phyloP scores from a whole-genome alignment of 177 flowering plant genomes.

The Vitis hybrid region DNA sequence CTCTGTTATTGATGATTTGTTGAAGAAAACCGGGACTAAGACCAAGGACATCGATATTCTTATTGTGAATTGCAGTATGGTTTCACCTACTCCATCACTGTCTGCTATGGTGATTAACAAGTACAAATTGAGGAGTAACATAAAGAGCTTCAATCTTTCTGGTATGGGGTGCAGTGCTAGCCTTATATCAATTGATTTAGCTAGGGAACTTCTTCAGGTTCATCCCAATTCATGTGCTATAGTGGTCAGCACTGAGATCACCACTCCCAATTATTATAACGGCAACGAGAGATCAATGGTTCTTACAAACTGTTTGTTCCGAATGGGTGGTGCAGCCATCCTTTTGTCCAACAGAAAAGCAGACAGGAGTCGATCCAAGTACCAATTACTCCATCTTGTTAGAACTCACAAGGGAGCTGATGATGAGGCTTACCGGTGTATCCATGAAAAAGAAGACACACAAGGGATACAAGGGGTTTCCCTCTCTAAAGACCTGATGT shows the following conservation, averaged over 20 bases:
- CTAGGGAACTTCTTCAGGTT: conserved; percentile 5
- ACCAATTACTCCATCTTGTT: conserved; percentile 1
- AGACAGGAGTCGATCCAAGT: conserved; percentile 15
- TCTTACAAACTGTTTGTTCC: conserved; percentile 17
- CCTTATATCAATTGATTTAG: too few species aligned
- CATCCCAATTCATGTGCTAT: conserved; percentile 15
- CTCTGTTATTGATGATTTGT: background rate
- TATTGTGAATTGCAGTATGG: conserved; percentile 11
- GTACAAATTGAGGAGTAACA: too few species aligned
- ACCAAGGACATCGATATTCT: conserved; percentile 11
- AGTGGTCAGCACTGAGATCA: conserved; percentile 6
- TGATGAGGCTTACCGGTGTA: conserved; percentile 13
- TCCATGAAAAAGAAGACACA: conserved; percentile 10
- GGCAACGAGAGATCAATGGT: conserved; percentile 22
- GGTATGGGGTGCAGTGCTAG: too few species aligned
- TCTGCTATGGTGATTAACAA: conserved; percentile 7
- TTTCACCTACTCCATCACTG: conserved; percentile 14
- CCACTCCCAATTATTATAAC: background rate
- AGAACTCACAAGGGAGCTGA: conserved; percentile 11
- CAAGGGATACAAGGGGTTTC: conserved; percentile 13
- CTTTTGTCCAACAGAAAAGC: conserved; percentile 17
- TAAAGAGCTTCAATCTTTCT: too few species aligned
- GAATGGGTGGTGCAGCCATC: conserved; percentile 22
- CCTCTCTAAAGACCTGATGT: conserved; percentile 14
- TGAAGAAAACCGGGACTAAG: conserved; percentile 11